Conservation (phyloP, 805 yeast genomes). For the Starmerella sirachaensis region DNA sequence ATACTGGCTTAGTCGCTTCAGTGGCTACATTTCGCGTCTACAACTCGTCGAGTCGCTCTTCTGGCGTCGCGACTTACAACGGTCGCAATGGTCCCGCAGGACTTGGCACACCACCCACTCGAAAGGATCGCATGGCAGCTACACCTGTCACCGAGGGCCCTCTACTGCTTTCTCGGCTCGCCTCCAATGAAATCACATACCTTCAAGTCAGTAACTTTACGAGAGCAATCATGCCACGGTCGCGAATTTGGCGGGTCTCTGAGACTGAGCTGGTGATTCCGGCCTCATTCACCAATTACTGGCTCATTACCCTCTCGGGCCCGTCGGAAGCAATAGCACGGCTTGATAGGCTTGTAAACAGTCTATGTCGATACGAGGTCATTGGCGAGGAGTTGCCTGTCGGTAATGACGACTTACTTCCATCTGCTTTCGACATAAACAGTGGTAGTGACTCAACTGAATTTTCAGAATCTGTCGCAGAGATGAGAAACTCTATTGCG, state of each 20-base stretch:
- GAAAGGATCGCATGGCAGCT: conserved; percentile 16
- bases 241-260: conserved; percentile 21
- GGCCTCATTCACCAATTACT: conserved; percentile 20
- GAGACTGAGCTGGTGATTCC: conserved; percentile 17
- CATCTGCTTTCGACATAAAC: too few relatives aligned
- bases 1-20: conserved; percentile 13
- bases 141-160: conserved; percentile 21
- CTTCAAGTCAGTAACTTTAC: conserved; percentile 21
- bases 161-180: conserved; percentile 18
- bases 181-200: conserved; percentile 22
- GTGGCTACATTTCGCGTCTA: conserved; percentile 18
- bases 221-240: conserved; percentile 22
- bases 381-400: not conserved
- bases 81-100: not conserved
- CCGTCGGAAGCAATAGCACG: conserved; percentile 6
- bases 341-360: conserved; percentile 16
- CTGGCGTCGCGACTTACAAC: too few relatives aligned
- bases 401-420: too few relatives aligned
- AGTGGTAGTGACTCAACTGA: too few relatives aligned
- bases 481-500: too few relatives aligned
- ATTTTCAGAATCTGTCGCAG: too few relatives aligned
- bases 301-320: conserved; percentile 20
- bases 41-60: too few relatives aligned
- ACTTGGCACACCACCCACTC: conserved; percentile 7
- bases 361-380: conserved; percentile 17